Conservation (phyloP, 441 rosid genomes). For the Brassica balearica region DNA sequence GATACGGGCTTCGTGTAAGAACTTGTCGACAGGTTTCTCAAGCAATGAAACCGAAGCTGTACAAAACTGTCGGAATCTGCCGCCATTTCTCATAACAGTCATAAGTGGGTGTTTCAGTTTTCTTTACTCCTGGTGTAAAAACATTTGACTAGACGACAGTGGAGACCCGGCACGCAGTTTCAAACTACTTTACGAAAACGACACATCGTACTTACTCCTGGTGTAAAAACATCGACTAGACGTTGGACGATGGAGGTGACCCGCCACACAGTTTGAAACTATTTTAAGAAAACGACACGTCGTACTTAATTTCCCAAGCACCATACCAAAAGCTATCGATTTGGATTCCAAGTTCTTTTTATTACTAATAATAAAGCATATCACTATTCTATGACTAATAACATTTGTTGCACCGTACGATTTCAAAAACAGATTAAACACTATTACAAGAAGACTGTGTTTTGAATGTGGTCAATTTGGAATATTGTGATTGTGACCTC, state of each 20-base stretch:
- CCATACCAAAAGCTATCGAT: neutral
- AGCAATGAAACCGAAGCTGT: slow-evolving; percentile 44
- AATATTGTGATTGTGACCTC: slow-evolving; percentile 53
- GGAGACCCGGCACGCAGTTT: neutral
- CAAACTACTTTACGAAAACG: slow-evolving; percentile 3
- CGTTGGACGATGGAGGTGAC: no score
- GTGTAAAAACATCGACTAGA: no score
- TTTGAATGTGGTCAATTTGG: slow-evolving; percentile 42
- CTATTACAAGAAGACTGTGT: neutral
- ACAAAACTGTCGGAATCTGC: slow-evolving; percentile 40
- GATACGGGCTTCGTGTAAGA: neutral
- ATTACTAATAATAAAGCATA: neutral
- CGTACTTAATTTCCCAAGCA: neutral
- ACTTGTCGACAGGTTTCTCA: slow-evolving; percentile 26
- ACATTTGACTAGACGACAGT: neutral
- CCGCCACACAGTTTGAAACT: no score
- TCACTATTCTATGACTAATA: slow-evolving; percentile 11
- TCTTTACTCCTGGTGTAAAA: neutral
- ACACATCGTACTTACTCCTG: slow-evolving; percentile 9
- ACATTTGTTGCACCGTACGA: neutral
- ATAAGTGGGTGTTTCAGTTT: neutral
- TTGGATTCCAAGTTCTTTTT: no score
- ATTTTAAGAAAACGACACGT: no score
- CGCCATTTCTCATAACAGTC: slow-evolving; percentile 12
- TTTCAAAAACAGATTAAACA: neutral